A percentile compares a stretch with the other conserved stretches of the same genome.
Evolutionary conservation across 2,329 filamentous ascomycete species (phyloP).

Genomic region (Trichoderma koningii): DNA sequence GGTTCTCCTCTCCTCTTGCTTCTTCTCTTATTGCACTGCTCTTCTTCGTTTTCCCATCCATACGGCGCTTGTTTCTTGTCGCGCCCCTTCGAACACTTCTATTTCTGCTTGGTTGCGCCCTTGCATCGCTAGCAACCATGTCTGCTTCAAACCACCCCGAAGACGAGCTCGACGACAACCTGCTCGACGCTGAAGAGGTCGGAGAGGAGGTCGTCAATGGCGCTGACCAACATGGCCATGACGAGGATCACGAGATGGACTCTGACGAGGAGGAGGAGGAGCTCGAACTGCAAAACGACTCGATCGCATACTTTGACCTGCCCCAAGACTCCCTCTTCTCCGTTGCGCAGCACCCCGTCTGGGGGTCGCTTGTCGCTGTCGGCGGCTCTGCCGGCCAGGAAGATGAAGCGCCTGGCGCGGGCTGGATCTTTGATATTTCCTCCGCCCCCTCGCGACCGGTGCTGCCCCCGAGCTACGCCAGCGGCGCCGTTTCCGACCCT

Average conservation of each 20-base stretch:
- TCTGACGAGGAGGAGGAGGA: constrained; percentile 71
- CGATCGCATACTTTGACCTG: constrained; percentile 84
- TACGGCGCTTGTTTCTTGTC: neutral
- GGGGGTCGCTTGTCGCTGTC: constrained; percentile 78
- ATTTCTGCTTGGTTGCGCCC: neutral
- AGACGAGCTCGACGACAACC: constrained; percentile 48
- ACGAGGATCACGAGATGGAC: constrained; percentile 66
- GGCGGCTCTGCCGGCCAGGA: constrained; percentile 69
- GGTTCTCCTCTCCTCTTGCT: neutral
- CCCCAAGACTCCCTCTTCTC: constrained; percentile 93
- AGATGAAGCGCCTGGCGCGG: constrained; percentile 69
- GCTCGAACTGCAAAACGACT: constrained; percentile 86
- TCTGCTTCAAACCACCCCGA: constrained; percentile 37
- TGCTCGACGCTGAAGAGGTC: constrained; percentile 75
- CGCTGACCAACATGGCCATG: constrained; percentile 53
- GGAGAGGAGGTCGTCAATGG: constrained; percentile 71
- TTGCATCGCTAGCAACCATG: constrained; percentile 32
- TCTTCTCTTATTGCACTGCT: neutral
- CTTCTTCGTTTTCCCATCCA: neutral
- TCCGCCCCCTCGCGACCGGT: constrained; percentile 66
- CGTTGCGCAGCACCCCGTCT: constrained; percentile 86
- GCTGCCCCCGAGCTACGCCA: constrained; percentile 74
- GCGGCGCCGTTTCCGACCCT: constrained; percentile 54
- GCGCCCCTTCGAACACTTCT: neutral
- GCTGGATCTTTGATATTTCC: constrained; percentile 79